phyloP scores from a whole-genome alignment of 106 monocot genomes.

The Cymbidium sinense region DNA sequence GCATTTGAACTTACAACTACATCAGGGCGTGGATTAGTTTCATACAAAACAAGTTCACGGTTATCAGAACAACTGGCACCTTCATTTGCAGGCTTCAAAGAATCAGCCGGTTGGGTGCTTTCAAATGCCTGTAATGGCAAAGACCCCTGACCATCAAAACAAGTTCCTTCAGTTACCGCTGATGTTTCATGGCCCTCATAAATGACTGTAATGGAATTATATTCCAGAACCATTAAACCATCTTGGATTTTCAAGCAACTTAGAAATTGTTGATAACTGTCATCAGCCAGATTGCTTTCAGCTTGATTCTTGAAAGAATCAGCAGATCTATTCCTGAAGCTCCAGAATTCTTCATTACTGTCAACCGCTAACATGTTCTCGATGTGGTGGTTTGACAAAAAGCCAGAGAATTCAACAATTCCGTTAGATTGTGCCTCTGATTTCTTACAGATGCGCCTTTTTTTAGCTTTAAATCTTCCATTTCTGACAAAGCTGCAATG shows the following conservation, averaged over 20 bases:
- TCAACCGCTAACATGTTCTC: neutral
- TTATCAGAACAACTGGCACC: neutral
- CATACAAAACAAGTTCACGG: constrained; percentile 4
- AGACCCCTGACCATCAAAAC: neutral
- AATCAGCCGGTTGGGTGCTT: neutral
- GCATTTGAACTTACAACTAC: constrained; percentile 19
- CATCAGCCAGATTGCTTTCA: neutral
- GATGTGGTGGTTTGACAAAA: too few species aligned
- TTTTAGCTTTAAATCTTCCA: neutral
- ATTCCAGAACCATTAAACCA: constrained; percentile 39
- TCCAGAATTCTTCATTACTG: constrained; percentile 18
- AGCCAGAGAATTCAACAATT: too few species aligned
- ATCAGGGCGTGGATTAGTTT: neutral
- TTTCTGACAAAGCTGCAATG: neutral
- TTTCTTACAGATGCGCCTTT: neutral
- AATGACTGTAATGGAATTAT: constrained; percentile 22
- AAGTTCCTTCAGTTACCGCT: neutral
- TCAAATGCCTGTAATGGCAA: neutral
- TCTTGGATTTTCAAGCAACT: constrained; percentile 26
- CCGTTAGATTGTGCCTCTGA: neutral
- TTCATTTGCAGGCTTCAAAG: neutral
- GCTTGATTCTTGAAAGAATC: neutral
- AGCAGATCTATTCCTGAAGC: neutral
- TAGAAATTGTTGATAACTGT: constrained; percentile 37
- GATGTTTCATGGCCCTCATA: constrained; percentile 31